These are phyloP conservation scores for Rhododendron williamsianum DNA, from an alignment of 148 eudicot genomes.

Conservation along the genomic window DNA sequence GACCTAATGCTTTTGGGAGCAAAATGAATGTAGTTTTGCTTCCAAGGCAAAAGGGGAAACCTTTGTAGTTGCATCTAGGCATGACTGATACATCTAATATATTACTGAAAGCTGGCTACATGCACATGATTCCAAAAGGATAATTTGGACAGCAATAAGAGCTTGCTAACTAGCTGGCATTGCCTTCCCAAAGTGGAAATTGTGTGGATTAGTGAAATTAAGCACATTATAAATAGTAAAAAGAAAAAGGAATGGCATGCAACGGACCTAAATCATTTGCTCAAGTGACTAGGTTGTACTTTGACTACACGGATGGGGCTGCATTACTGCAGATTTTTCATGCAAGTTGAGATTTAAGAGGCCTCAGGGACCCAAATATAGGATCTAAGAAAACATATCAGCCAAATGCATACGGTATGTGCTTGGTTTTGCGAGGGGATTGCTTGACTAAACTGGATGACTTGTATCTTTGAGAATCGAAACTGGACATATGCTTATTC, in stretches of 20 bases:
- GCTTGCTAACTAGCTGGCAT: not conserved
- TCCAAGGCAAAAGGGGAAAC: not conserved
- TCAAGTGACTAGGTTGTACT: not conserved
- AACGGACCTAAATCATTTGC: not conserved
- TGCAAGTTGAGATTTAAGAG: not conserved
- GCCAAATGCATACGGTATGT: not conserved
- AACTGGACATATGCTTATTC: not conserved
- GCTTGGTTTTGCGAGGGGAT: not conserved
- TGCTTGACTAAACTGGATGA: constrained; percentile 2
- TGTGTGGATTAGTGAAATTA: not conserved
- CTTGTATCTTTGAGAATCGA: not conserved
- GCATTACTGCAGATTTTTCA: not conserved
- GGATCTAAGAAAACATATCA: not conserved
- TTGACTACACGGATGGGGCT: not conserved
- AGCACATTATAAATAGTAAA: not conserved
- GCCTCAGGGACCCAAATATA: not conserved
- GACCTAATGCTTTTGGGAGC: not conserved
- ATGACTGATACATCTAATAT: not conserved
- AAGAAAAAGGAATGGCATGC: not conserved
- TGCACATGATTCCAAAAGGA: not conserved
- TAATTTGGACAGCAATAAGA: not conserved
- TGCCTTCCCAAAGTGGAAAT: not conserved
- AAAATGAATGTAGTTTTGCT: not conserved
- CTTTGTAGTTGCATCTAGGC: not conserved
- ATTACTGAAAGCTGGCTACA: not conserved